These are phyloP conservation scores for Tulasnella sp. DNA, from an alignment of 768 basidiomycete species.

Conservation along the genomic window DNA sequence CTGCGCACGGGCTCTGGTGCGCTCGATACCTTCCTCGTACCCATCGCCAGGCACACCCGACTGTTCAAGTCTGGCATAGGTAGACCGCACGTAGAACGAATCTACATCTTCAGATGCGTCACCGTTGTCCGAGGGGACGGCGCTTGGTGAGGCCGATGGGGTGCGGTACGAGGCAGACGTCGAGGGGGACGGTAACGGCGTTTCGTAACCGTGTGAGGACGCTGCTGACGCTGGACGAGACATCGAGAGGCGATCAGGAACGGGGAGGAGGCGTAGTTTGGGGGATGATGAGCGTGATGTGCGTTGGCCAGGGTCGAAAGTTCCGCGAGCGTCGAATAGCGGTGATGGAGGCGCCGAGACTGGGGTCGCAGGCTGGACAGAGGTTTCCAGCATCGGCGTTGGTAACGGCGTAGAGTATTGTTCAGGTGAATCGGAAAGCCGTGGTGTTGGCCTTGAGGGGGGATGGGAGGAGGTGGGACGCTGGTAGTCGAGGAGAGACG, in stretches of 20 bases:
- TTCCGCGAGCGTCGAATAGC: not conserved
- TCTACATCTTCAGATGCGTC: conserved; percentile 59
- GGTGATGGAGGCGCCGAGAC: not conserved
- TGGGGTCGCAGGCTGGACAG: not conserved
- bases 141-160: not conserved
- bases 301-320: too few species aligned
- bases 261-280: not conserved
- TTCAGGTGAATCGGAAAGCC: not conserved
- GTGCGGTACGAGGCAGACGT: not conserved
- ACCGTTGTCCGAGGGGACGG: conserved; percentile 15
- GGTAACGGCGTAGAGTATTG: not conserved
- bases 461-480: not conserved
- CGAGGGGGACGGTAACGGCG: not conserved
- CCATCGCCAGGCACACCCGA: conserved; percentile 93
- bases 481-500: not conserved
- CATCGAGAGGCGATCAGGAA: not conserved
- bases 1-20: conserved; percentile 69
- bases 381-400: not conserved
- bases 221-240: not conserved
- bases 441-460: not conserved
- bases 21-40: conserved; percentile 87
- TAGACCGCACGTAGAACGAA: conserved; percentile 72
- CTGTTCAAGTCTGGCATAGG: conserved; percentile 79
- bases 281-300: not conserved
- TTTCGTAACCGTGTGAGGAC: not conserved